Evolutionary conservation across 2,329 filamentous ascomycete species (phyloP), one percentile per base, ranked within the genome.

Genomic region (Metarhizium rileyi): DNA sequence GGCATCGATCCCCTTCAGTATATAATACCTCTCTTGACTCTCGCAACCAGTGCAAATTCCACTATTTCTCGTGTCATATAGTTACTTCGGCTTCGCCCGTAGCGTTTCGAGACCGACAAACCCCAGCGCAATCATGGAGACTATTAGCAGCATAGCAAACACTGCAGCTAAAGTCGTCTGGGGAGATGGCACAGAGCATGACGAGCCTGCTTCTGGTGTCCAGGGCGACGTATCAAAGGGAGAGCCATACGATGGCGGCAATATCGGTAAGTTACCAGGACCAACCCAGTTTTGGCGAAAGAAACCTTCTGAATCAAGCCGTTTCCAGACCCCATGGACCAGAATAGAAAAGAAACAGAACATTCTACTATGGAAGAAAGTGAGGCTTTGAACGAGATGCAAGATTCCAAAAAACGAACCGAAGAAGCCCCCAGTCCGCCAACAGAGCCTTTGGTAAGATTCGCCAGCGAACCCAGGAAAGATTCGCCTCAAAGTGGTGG

Each of bases 231-330:
- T 86, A 4, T 75, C 76, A 23, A 74, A 73, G 41, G 80, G 78
- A 12, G 83, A 91, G 63, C 88, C 88, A 0, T 94, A 83, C 59
- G 88, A 93, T 61, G 80, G 81, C 51, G 88, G 88, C 45, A 93
- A 93, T 64, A 68, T 78, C n/a, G 75, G 80, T 71, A 76, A 40
- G 61, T 25, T 12, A 49, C 25, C 20, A 9, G 23, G 14, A 28
- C 18, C 9, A 47, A 7, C n/a, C 18, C 12, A 46, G 23, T 25
- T 4, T 10, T 12, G 6, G 25, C n/a, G 6, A 23, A 12, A 7
- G 16, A 38, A 22, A 6, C 4, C 18, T 26, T 3, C n/a, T 38
- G 9, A 38, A 25, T 16, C 16, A 7, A 38, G 12, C 20, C 7
- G 8, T n/a, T 36, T 22, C 5, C 25, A 46, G 35, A 43, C 16